Base-by-base conservation (phyloP, 192 early-diverging fungal species). In the Podila epicladia region DNA sequence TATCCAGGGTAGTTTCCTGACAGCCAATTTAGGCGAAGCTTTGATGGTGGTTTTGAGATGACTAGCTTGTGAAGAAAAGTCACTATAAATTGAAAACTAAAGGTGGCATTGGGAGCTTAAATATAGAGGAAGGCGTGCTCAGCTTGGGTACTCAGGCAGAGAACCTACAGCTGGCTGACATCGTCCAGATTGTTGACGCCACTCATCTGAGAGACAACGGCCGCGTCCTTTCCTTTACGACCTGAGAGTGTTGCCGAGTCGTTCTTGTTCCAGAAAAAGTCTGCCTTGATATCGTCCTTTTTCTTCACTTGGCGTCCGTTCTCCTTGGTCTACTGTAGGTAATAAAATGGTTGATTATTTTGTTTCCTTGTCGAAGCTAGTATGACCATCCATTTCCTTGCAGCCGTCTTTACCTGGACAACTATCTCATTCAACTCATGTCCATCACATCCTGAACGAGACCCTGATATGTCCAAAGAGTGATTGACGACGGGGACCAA, bases 391-490 rank as follows among this genome's bases (percentile, higher is more conserved):
- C 9, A 41, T 2, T 13, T 41, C 41, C 9, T 13, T 41, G 12
- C 37, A 41, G 12, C 41, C 9, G 41, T 1, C 41, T 11, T 41
- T 55, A 92, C 89, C 72, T 85, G 84, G 57, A 95, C 82, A 1
- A 87, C 77, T 58, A 99, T 90, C 48, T 95, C 89, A 75, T 98
- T 98, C 41, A 99, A 89, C 61, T 92, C 89, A 99, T 91, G 49
- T 96, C 95, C 48, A 96, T 89, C 4, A 99, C 88, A 82, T 99
- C 98, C 83, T 99, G 97, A 15, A 99, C 89, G 26, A 99, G 87
- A 1, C 95, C 94, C 70, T 97, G 93, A 82, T 99, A 99, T 1
- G 97, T 99, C 98, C 98, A n/a, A 99, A 11, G 97, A 95, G 83
- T 99, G 98, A 65, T 86, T 91, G 59, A 99, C 87, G 93, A 99